Base-by-base conservation (phyloP, 257 asterid species). In the Solanum sparsipilum region DNA sequence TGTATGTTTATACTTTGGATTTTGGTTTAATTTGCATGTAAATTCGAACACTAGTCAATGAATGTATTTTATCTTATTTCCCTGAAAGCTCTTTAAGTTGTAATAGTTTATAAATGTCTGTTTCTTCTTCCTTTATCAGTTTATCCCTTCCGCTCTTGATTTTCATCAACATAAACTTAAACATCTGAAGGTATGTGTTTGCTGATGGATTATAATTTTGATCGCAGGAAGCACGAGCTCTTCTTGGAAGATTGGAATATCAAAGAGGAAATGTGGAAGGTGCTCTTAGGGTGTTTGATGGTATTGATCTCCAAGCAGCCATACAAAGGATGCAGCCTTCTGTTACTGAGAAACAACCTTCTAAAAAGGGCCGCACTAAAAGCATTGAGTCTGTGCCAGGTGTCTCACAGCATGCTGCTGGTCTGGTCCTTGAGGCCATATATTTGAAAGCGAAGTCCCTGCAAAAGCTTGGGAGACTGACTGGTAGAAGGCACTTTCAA, bases 261-360 rank as follows among this genome's bases (percentile, higher is more conserved):
- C 99, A 97, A 91, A 94, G 99, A 88, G 99, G 99, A 86, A 97
- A 97, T 92, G 93, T 96, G 86, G 99, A 96, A 91, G 94, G 98
- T 92, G 99, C 99, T 85, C 93, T 97, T 85, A 94, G 97, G 85
- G 99, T 97, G 82, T 97, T 97, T 86, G 98, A 97, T 87, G 99
- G 98, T 67, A 97, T 97, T 87, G 99, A 97, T 92, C 98, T 97
- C 89, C 98, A 93, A 87, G 95, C 99, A 46, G 98, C 98, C 90
- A 90, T 94, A 91, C 97, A 96, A 88, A 92, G 96, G 87, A 90
- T 95, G 98, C 98, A 94, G 89, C 94, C 92, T 89, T 90, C 96
- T 31, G 78, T 85, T 38, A 89, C 92, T 85, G 98, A 95, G n/a
- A 94, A 92, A 90, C 98, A 88, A 86, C 72, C 93, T 87, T 86